These are phyloP conservation scores for Heterobasidion irregulare DNA, from an alignment of 1,284 basidiomycete species.

Conservation along the genomic window DNA sequence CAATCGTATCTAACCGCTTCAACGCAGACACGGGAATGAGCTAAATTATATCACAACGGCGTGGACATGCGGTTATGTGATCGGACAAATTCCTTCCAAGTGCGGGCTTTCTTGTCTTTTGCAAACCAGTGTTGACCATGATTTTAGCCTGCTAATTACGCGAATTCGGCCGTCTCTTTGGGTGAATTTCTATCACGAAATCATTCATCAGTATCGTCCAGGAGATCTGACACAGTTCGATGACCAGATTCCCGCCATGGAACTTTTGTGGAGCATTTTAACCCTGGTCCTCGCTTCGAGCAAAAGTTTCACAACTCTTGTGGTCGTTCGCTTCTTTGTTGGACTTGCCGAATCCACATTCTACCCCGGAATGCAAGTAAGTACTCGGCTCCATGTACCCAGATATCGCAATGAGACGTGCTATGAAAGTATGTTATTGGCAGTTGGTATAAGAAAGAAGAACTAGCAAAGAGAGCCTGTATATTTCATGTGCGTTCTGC, in stretches of 20 bases:
- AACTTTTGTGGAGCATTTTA: conserved; percentile 29
- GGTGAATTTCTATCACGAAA: conserved; percentile 15
- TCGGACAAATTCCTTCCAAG: conserved; percentile 34
- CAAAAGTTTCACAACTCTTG: conserved; percentile 24
- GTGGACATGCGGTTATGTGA: conserved; percentile 34
- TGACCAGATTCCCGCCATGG: conserved; percentile 28
- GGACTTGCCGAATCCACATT: conserved; percentile 34
- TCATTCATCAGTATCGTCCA: neutral
- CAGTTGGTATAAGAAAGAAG: conserved; percentile 33
- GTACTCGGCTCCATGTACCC: neutral
- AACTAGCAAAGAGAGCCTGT: conserved; percentile 31
- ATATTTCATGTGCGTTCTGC: conserved; percentile 26
- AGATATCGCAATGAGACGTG: neutral
- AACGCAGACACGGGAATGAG: conserved; percentile 25
- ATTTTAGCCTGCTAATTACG: neutral
- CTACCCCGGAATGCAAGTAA: conserved; percentile 27
- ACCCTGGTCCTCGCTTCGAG: conserved; percentile 28
- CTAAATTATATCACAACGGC: conserved; percentile 33
- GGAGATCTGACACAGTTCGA: too few species aligned
- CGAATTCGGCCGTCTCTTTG: conserved; percentile 30
- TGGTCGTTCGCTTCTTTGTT: conserved; percentile 28
- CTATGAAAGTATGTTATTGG: conserved; percentile 26
- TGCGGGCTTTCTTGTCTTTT: conserved; percentile 10
- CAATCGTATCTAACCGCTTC: neutral
- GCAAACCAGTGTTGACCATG: neutral